These are phyloP conservation scores for Tulasnella sp. DNA, from an alignment of 768 basidiomycete species.

Conservation along the genomic window DNA sequence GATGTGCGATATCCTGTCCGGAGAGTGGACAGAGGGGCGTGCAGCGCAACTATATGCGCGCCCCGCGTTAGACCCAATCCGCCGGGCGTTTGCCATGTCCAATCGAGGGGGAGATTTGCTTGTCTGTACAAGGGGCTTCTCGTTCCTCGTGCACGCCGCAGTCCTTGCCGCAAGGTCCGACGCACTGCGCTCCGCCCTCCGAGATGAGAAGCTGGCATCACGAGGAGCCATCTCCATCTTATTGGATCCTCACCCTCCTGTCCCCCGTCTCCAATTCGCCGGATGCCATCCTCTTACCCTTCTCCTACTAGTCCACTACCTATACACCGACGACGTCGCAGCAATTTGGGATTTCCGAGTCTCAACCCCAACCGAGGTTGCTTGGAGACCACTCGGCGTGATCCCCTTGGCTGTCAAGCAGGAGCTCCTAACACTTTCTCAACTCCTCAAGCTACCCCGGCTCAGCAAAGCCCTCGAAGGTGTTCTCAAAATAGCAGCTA, in stretches of 20 bases:
- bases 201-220: neutral
- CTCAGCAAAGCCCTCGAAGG: slow-evolving; percentile 57
- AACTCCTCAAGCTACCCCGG: slow-evolving; percentile 54
- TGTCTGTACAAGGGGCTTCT: slow-evolving; percentile 25
- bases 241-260: neutral
- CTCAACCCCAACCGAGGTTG: slow-evolving; percentile 43
- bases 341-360: slow-evolving; percentile 82
- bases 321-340: slow-evolving; percentile 83
- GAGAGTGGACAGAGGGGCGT: neutral
- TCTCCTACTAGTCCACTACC: slow-evolving; percentile 72
- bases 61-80: slow-evolving; percentile 10
- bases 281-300: slow-evolving; percentile 63
- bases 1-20: slow-evolving; percentile 1
- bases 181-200: slow-evolving; percentile 20
- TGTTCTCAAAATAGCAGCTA: slow-evolving; percentile 54
- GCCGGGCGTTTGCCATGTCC: slow-evolving; percentile 19
- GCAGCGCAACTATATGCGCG: neutral
- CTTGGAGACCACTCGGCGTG: slow-evolving; percentile 44
- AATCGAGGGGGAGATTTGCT: slow-evolving; percentile 33
- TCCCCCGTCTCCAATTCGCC: slow-evolving; percentile 43
- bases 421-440: slow-evolving; percentile 61
- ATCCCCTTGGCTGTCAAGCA: slow-evolving; percentile 51
- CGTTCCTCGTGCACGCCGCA: slow-evolving; percentile 33
- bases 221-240: slow-evolving; percentile 2
- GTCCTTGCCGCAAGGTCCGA: slow-evolving; percentile 31